Base-by-base conservation (phyloP, 139 green algal species). In the Choricystis sp. region DNA sequence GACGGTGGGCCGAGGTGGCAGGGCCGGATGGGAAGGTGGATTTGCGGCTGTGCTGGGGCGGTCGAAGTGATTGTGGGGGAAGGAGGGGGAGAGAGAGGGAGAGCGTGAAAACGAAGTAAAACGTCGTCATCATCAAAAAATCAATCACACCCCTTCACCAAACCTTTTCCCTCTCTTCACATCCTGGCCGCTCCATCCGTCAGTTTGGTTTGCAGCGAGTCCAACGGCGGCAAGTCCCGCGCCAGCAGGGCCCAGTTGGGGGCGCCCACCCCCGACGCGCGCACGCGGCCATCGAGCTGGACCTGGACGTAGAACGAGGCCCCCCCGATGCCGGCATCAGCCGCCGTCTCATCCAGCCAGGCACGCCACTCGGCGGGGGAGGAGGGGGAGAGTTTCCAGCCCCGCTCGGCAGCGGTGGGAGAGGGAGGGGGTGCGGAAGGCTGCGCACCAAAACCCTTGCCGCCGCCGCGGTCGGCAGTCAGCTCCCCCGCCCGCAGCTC, bases 271-370 rank as follows among this genome's bases (percentile, higher is more conserved):
- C 84, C 90, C 60, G 76, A 89, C 29, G 72, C 66, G 4, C 90
- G 75, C 59, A 97, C 84, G 9, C 72, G 83, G 23, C 90, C 90
- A 71, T 97, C 87, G 31, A 97, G 74, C 66, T 95, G 86, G 56
- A 95, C 68, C 69, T 94, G 77, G 52, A 74, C 30, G 61, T 59
- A 90, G 16, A 77, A 66, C 26, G 80, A 61, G 3, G 63, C 64
- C 1, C 65, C 61, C 26, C 59, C 30, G 23, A 61, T 31, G 40
- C 61, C 73, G 72, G 60, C 59, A 23, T 63, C 69, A 68, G 84
- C 76, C 25, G 62, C 49, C 69, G 95, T 87, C 31, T 79, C 63
- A 27, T 80, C 62, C 19, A 96, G n/a, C 90, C 89, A 96, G 14
- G 66, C 65, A 75, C 49, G 5, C 79, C 83, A 90, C 79, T 89